Conservation (phyloP, 495 filamentous ascomycete genomes). For the Penicillium malachiteum region DNA sequence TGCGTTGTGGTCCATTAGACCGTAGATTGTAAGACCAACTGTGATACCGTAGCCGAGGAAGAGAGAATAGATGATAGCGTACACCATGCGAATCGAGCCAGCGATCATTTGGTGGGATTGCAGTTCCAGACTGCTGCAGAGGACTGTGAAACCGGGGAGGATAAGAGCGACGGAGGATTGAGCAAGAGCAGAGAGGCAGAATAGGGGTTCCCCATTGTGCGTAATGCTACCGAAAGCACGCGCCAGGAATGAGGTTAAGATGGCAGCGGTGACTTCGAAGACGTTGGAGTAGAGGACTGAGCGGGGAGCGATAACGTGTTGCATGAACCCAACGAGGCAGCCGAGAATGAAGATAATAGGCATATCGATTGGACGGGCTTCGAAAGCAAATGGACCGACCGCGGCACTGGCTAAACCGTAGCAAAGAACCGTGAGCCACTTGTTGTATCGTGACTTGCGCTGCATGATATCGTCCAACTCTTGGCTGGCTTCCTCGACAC, state of each 20-base stretch:
- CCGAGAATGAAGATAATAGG: conserved; percentile 85
- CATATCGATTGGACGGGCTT: conserved; percentile 80
- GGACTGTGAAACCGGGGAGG: conserved; percentile 82
- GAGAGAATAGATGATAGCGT: conserved; percentile 90
- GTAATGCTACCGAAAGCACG: conserved; percentile 79
- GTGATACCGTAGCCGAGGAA: conserved; percentile 96
- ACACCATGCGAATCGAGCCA: conserved; percentile 92
- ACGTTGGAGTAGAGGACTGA: conserved; percentile 82
- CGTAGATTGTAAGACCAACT: conserved; percentile 86
- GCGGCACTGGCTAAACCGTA: conserved; percentile 79
- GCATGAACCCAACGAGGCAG: conserved; percentile 75
- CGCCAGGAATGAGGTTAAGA: conserved; percentile 83
- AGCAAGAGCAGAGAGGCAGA: conserved; percentile 90
- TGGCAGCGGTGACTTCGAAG: conserved; percentile 84
- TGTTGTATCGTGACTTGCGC: conserved; percentile 62
- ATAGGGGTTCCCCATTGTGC: conserved; percentile 41
- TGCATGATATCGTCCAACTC: conserved; percentile 68
- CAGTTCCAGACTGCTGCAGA: conserved; percentile 81
- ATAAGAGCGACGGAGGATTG: conserved; percentile 92
- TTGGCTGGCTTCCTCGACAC: conserved; percentile 78
- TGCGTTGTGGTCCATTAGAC: conserved; percentile 72
- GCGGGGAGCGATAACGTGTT: conserved; percentile 73
- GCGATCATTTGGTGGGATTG: conserved; percentile 86
- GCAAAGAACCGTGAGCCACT: conserved; percentile 71
- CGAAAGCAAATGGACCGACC: conserved; percentile 85